phyloP scores from a whole-genome alignment of 805 yeast genomes.

The Starmerella geochares region DNA sequence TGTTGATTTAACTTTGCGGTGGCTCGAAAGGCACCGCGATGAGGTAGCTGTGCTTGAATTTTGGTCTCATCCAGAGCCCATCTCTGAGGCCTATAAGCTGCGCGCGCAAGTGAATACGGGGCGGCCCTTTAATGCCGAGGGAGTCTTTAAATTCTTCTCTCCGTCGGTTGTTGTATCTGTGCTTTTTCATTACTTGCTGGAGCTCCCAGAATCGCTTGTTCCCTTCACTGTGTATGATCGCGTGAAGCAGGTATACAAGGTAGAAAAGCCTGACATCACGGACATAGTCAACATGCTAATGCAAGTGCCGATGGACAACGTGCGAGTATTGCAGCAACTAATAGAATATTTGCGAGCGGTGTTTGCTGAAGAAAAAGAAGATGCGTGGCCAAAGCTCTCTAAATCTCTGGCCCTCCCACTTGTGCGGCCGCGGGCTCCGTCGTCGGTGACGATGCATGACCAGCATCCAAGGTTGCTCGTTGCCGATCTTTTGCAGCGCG shows the following conservation, averaged over 20 bases:
- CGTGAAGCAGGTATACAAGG: conserved; percentile 46
- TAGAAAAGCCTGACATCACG: conserved; percentile 10
- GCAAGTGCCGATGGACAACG: conserved; percentile 24
- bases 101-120: conserved; percentile 37
- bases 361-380: neutral
- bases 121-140: conserved; percentile 25
- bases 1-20: conserved; percentile 48
- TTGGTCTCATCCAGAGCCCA: conserved; percentile 53
- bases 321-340: conserved; percentile 20
- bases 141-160: conserved; percentile 38
- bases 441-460: conserved; percentile 27
- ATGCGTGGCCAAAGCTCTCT: conserved; percentile 16
- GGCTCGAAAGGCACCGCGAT: conserved; percentile 29
- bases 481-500: conserved; percentile 24
- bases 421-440: conserved; percentile 29
- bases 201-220: conserved; percentile 63
- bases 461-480: conserved; percentile 28
- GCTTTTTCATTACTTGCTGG: conserved; percentile 56
- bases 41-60: neutral
- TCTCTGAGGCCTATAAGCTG: conserved; percentile 48
- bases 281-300: conserved; percentile 22
- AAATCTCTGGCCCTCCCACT: conserved; percentile 24
- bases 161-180: conserved; percentile 46
- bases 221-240: conserved; percentile 51
- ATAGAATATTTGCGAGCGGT: conserved; percentile 18